These are phyloP conservation scores for Pythium periplocum DNA, from an alignment of 352 stramenopile genomes.

Conservation along the genomic window DNA sequence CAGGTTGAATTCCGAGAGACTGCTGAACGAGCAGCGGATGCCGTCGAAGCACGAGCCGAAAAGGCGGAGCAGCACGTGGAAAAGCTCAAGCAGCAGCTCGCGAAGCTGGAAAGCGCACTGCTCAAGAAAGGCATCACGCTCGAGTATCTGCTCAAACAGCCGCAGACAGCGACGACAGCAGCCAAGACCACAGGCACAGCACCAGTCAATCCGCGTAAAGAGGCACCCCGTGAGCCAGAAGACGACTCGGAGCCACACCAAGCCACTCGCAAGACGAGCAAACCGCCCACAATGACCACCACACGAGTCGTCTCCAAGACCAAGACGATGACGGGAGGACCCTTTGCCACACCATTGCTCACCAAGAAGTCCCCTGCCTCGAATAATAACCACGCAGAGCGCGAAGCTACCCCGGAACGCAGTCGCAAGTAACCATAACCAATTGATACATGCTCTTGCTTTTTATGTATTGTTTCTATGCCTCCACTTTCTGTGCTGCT, in stretches of 20 bases:
- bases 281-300: too few relatives aligned
- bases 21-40: constrained; percentile 40
- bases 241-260: too few relatives aligned
- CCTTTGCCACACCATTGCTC: too few relatives aligned
- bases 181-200: constrained; percentile 1
- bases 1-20: constrained; percentile 36
- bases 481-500: background rate
- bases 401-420: constrained; percentile 12
- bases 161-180: background rate
- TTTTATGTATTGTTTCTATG: too few relatives aligned
- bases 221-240: too few relatives aligned
- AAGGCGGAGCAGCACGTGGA: constrained; percentile 30
- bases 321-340: too few relatives aligned
- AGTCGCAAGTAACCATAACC: constrained; percentile 7
- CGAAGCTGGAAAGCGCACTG: constrained; percentile 38
- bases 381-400: constrained; percentile 13
- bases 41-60: constrained; percentile 30
- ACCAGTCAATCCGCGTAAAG: background rate
- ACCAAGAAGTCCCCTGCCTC: too few relatives aligned
- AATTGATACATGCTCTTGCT: background rate
- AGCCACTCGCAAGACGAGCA: too few relatives aligned
- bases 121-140: constrained; percentile 60
- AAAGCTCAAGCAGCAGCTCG: constrained; percentile 24
- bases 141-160: constrained; percentile 50
- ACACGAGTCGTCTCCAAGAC: too few relatives aligned